Evolutionary conservation across 2,329 filamentous ascomycete species (phyloP), one percentile per base, ranked within the genome.

Genomic region (Hypoxylon sp.): DNA sequence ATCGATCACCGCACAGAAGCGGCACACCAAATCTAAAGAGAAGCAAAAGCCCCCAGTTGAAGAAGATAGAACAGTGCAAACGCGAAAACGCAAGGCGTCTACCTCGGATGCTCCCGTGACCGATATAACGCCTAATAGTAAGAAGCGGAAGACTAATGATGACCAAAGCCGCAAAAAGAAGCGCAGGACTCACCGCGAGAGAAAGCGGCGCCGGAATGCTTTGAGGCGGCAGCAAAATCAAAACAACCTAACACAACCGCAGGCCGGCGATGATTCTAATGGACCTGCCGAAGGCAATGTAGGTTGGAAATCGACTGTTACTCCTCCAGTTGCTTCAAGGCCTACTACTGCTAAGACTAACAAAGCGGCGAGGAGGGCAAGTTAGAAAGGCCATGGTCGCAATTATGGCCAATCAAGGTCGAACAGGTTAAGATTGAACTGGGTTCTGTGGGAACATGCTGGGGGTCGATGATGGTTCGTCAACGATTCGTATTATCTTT

Each of bases 131-230:
- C 31, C 24, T 13, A 14, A 9, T 10, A 48, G 8, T 8, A 68
- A 65, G 29, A 68, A 17, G 53, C 57, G 26, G 31, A 66, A 59
- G 33, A 26, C 22, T 2, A 35, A 52, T 19, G 24, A 48, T 17
- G 11, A 14, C 10, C 46, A 33, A 35, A n/a, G 2, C 13, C 24
- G 1, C 14, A 10, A 13, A 6, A 56, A 37, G 17, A 26, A 3
- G 8, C 14, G 11, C 1, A 39, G 10, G 9, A 5, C 1, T 14
- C 24, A 11, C 13, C 58, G 29, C 29, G 8, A 48, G 10, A 67
- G 10, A 24, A 44, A n/a, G 33, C 58, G 64, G 10, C 46, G 11
- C 22, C 57, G 19, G 6, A 33, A 5, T 13, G 51, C 24, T 14
- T 13, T 17, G 10, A 26, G 31, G 42, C 11, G 24, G 17, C 19